Conservation (phyloP, 2,329 filamentous ascomycete genomes). For the Botryotinia globosa region DNA sequence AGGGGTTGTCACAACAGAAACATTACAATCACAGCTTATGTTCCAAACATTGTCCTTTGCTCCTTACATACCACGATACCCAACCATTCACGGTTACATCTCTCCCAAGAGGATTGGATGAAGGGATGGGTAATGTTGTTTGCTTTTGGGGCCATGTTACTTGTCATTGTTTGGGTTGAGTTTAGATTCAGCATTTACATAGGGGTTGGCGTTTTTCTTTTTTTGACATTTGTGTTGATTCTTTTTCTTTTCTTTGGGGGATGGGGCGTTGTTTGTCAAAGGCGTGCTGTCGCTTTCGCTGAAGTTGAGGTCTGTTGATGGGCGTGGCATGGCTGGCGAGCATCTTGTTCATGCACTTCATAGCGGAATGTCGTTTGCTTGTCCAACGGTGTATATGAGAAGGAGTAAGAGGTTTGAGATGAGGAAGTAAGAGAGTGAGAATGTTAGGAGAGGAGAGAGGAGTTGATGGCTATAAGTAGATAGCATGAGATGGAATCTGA, state of each 20-base stretch:
- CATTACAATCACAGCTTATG: conserved; percentile 8
- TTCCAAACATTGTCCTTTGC: background rate
- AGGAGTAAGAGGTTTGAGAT: background rate
- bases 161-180: background rate
- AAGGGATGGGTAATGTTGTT: background rate
- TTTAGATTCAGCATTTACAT: background rate
- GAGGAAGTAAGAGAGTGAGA: background rate
- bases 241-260: background rate
- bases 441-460: background rate
- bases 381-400: background rate
- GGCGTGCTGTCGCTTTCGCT: background rate
- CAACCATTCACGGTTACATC: background rate
- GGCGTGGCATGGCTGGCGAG: background rate
- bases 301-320: background rate
- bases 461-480: background rate
- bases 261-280: background rate
- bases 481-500: background rate
- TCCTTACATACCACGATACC: conserved; percentile 11
- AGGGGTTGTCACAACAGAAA: conserved; percentile 1
- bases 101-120: background rate
- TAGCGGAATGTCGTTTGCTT: background rate
- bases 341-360: background rate
- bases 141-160: conserved; percentile 2
- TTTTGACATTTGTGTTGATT: background rate
- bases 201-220: conserved; percentile 8